These are phyloP conservation scores for Bassia scoparia DNA, from an alignment of 148 eudicot genomes.

Conservation along the genomic window DNA sequence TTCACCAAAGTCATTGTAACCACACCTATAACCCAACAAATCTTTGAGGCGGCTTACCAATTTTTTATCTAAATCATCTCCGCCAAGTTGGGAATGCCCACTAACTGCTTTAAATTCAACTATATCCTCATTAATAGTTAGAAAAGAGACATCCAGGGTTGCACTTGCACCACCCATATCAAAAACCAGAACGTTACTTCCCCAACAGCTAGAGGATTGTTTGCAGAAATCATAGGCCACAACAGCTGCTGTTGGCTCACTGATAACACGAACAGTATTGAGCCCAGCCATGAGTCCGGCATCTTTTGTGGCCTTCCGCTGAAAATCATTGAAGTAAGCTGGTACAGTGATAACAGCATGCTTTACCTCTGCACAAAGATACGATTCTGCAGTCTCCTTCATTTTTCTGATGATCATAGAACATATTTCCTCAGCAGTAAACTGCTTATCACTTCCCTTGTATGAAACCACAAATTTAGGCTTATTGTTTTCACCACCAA, in stretches of 20 bases:
- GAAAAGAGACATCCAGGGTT: constrained; percentile 23
- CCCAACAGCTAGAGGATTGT: background rate
- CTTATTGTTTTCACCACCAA: constrained; percentile 7
- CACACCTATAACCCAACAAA: constrained; percentile 12
- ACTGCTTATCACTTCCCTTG: constrained; percentile 20
- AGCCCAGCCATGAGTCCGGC: constrained; percentile 21
- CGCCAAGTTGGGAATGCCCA: constrained; percentile 25
- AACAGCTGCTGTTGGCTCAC: constrained; percentile 22
- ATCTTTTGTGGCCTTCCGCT: constrained; percentile 23
- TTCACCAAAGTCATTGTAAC: background rate
- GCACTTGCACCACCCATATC: constrained; percentile 25
- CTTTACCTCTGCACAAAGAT: constrained; percentile 14
- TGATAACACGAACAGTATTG: constrained; percentile 11
- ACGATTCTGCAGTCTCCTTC: constrained; percentile 23
- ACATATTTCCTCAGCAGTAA: constrained; percentile 30
- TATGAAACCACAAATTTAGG: constrained; percentile 22
- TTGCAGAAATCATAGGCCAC: constrained; percentile 24
- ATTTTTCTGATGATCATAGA: constrained; percentile 29
- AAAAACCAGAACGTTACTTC: constrained; percentile 23
- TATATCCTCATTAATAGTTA: background rate
- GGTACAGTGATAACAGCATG: constrained; percentile 31
- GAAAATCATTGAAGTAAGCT: constrained; percentile 31
- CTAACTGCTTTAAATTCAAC: constrained; percentile 18
- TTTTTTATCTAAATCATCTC: constrained; percentile 21
- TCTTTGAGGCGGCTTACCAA: constrained; percentile 14